Evolutionary conservation across 2,329 filamentous ascomycete species (phyloP), one percentile per base, ranked within the genome.

Genomic region (Microascus cirrosus): DNA sequence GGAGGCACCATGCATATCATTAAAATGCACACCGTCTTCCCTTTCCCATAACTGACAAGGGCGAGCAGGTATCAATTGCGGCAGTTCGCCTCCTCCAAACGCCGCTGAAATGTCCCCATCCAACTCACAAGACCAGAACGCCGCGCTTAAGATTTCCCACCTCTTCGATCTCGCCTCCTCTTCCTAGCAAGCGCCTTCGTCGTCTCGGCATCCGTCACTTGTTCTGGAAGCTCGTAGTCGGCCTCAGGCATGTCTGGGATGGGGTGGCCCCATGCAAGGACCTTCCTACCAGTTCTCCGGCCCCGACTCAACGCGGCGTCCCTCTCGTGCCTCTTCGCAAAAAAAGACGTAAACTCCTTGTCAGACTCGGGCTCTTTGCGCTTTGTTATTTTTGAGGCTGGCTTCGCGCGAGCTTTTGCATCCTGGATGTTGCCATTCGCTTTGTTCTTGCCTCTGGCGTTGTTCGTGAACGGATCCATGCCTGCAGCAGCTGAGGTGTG

Each of bases 281-380:
- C 78, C 56, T 81, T 88, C 55, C 90, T 80, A 51, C 84, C 83
- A 55, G 84, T 82, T 56, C 89, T 83, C 36, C 90, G 80, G 54
- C 83, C 78, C 63, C 83, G 84, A 61, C 83, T 86, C n/a, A 96
- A 71, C 11, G 92, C 90, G 7, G 85, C 83, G 24, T 91, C 89
- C 28, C 93, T 86, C 60, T 93, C 80, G 66, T 95, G 85, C 25
- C 81, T 84, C 71, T 94, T 91, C 20, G 79, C 71, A 68, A 91
- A 97, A 73, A 96, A 96, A 0, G 90, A 95, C n/a, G 77, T 87
- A 67, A 96, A 91, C 42, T 89, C 86, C 59, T 78, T 81, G 2
- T 70, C 70, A 12, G 74, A 73, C 32, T 71, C 66, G 20, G 72
- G 71, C 39, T 73, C 67, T 36, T 69, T 67, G 25, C 60, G 61